Conservation (phyloP, 2,329 filamentous ascomycete genomes). For the Thelonectria rubi region DNA sequence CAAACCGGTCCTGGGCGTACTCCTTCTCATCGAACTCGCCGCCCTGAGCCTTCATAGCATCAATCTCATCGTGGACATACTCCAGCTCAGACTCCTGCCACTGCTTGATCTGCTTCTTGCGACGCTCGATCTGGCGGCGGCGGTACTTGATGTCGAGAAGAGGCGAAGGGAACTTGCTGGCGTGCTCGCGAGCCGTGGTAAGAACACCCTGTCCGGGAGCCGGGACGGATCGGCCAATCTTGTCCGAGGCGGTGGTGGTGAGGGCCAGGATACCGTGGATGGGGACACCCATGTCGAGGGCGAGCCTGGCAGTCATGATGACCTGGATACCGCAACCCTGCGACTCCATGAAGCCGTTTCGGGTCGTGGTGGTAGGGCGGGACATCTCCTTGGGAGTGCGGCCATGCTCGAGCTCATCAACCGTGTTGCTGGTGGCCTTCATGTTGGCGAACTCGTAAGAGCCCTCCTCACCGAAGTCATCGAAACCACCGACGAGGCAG, state of each 20-base stretch:
- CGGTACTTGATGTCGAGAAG: constrained; percentile 98
- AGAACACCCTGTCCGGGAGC: constrained; percentile 97
- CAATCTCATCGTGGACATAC: constrained; percentile 90
- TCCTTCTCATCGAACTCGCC: constrained; percentile 81
- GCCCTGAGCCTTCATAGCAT: constrained; percentile 86
- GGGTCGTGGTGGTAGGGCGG: constrained; percentile 92
- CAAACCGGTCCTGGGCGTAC: constrained; percentile 84
- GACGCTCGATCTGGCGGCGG: constrained; percentile 90
- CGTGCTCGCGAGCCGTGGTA: constrained; percentile 90
- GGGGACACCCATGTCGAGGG: constrained; percentile 97
- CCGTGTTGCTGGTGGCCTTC: constrained; percentile 98
- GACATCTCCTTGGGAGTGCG: constrained; percentile 98
- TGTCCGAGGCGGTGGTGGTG: constrained; percentile 96
- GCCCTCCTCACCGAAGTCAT: constrained; percentile 99
- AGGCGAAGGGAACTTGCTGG: constrained; percentile 92
- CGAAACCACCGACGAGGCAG: constrained; percentile 97
- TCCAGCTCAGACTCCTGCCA: constrained; percentile 97
- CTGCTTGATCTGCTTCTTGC: constrained; percentile 92
- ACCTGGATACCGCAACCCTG: constrained; percentile 98
- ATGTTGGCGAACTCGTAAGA: constrained; percentile 99
- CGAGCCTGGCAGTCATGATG: constrained; percentile 96
- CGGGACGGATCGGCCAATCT: constrained; percentile 97
- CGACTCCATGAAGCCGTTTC: constrained; percentile 99
- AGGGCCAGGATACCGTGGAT: constrained; percentile 95
- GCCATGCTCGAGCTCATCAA: constrained; percentile 94